Evolutionary conservation across 139 green algal species (phyloP).

Genomic region (Pseudopediastrum boryanum): DNA sequence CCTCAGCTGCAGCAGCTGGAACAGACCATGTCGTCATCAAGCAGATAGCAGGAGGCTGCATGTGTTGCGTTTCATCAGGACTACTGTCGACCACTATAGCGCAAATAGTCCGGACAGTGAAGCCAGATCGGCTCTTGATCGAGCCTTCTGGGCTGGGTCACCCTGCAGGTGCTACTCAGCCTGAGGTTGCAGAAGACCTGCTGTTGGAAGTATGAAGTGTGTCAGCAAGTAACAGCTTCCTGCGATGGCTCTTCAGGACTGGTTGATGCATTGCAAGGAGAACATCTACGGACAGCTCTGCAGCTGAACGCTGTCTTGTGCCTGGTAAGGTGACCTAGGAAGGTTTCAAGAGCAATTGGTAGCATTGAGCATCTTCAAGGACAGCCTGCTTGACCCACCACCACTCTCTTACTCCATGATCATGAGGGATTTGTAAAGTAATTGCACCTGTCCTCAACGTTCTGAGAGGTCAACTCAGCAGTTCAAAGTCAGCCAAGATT

Average conservation of each 20-base stretch:
- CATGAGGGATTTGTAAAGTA: no score
- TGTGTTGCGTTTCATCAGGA: slow-evolving; percentile 73
- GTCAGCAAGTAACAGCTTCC: background rate
- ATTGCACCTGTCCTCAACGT: no score
- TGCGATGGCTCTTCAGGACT: slow-evolving; percentile 38
- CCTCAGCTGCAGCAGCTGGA: background rate
- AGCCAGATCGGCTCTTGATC: slow-evolving; percentile 65
- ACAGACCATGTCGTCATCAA: slow-evolving; percentile 38
- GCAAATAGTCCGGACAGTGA: slow-evolving; percentile 65
- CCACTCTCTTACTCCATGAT: no score
- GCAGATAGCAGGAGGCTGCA: slow-evolving; percentile 73
- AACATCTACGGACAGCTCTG: slow-evolving; percentile 54
- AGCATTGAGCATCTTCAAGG: no score
- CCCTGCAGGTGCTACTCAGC: slow-evolving; percentile 42
- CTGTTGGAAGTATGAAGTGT: background rate
- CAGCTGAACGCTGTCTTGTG: slow-evolving; percentile 57
- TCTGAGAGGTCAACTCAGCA: no score
- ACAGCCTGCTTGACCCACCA: no score
- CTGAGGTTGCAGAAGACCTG: background rate
- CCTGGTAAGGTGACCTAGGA: slow-evolving; percentile 54
- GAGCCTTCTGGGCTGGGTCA: slow-evolving; percentile 71
- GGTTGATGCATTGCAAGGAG: slow-evolving; percentile 54
- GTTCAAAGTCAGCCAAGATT: no score
- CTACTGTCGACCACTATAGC: slow-evolving; percentile 59
- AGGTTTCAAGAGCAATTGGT: no score